Conservation (phyloP, 768 basidiomycete species). For the Collybia sordida region DNA sequence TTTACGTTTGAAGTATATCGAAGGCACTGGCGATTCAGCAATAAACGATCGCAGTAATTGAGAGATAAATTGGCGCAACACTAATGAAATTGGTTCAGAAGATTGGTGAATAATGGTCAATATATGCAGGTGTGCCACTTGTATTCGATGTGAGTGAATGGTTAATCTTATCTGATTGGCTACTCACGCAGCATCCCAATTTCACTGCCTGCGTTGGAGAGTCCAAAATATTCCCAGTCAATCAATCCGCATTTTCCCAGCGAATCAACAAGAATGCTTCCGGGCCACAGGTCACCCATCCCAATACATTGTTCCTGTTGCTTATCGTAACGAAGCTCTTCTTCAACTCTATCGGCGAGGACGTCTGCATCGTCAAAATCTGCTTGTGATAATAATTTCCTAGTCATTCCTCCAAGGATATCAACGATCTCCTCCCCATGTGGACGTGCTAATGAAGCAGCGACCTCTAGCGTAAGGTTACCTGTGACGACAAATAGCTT, state of each 20-base stretch:
- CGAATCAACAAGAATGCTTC: constrained; percentile 24
- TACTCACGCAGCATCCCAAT: constrained; percentile 32
- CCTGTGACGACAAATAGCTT: constrained; percentile 11
- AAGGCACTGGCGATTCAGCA: constrained; percentile 1
- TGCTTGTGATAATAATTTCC: constrained; percentile 4
- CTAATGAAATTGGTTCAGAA: constrained; percentile 5
- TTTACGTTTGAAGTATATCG: constrained; percentile 17
- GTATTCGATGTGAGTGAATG: not conserved
- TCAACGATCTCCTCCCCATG: constrained; percentile 1
- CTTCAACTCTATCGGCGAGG: constrained; percentile 9
- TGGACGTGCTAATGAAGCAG: constrained; percentile 4
- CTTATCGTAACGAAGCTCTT: constrained; percentile 7
- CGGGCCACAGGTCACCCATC: constrained; percentile 34
- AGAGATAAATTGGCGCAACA: constrained; percentile 16
- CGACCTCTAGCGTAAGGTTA: constrained; percentile 6
- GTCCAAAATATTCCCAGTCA: constrained; percentile 34
- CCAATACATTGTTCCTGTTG: constrained; percentile 20
- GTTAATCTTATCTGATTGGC: not conserved
- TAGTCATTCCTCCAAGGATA: constrained; percentile 13
- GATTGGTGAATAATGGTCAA: constrained; percentile 14
- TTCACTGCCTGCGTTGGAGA: constrained; percentile 25
- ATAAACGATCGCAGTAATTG: constrained; percentile 17
- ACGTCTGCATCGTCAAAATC: constrained; percentile 13
- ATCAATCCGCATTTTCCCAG: constrained; percentile 22
- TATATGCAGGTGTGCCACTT: constrained; percentile 31